phyloP scores from a whole-genome alignment of 306 rosid genomes.

The Rosa chinensis region DNA sequence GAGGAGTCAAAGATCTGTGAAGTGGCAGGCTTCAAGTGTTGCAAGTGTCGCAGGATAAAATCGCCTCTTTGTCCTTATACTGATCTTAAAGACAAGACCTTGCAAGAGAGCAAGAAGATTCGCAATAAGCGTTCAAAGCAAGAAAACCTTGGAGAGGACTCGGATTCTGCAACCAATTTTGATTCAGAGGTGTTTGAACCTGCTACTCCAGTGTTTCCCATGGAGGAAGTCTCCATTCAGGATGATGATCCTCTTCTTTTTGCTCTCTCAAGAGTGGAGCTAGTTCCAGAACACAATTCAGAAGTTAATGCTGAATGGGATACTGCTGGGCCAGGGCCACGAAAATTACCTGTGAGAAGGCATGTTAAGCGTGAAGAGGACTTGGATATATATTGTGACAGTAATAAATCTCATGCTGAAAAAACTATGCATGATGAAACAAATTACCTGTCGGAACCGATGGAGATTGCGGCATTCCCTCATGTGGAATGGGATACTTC shows the following conservation, averaged over 20 bases:
- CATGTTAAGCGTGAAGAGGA: conserved; percentile 71
- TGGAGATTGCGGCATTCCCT: conserved; percentile 32
- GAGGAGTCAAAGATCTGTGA: conserved; percentile 68
- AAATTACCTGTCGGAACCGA: conserved; percentile 29
- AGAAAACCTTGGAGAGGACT: conserved; percentile 49
- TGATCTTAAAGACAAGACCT: conserved; percentile 36
- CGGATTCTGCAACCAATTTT: conserved; percentile 49
- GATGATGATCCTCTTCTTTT: conserved; percentile 72
- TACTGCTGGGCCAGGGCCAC: conserved; percentile 51
- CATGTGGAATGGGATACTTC: conserved; percentile 49
- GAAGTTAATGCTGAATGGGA: conserved; percentile 64
- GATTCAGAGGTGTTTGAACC: conserved; percentile 53
- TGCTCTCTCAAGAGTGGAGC: conserved; percentile 64
- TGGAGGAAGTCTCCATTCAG: conserved; percentile 43
- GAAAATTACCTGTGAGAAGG: conserved; percentile 83
- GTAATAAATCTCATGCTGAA: conserved; percentile 34
- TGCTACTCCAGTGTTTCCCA: conserved; percentile 53
- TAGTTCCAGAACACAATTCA: conserved; percentile 50
- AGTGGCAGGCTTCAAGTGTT: conserved; percentile 85
- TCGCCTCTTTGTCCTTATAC: conserved; percentile 83
- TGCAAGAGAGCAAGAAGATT: conserved; percentile 43
- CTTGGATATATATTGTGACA: conserved; percentile 42
- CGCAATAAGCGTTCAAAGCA: conserved; percentile 43
- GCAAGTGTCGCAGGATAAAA: conserved; percentile 91
- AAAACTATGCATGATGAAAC: conserved; percentile 32